phyloP scores from a whole-genome alignment of 441 rosid genomes.

The Kokia cookei region DNA sequence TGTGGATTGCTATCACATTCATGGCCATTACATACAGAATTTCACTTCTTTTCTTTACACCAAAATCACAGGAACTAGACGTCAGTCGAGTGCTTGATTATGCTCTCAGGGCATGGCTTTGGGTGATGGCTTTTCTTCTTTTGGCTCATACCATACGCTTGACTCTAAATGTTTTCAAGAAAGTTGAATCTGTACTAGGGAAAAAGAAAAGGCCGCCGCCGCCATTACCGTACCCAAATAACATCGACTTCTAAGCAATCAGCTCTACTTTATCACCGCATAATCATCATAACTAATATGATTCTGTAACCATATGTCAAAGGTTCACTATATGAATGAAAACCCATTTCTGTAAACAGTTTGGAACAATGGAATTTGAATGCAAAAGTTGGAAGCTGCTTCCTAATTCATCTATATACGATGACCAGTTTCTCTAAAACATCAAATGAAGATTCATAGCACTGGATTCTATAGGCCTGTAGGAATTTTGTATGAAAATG shows the following conservation, averaged over 20 bases:
- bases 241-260: background rate
- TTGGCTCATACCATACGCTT: background rate
- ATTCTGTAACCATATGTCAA: background rate
- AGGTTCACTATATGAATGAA: background rate
- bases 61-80: background rate
- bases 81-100: background rate
- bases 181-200: background rate
- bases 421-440: background rate
- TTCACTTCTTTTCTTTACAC: background rate
- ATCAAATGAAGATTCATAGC: background rate
- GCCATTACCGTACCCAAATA: background rate
- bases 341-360: too few species aligned
- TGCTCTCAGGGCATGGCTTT: background rate
- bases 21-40: background rate
- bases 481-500: background rate
- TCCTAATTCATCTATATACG: too few species aligned
- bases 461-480: background rate
- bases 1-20: slow-evolving; percentile 8
- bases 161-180: background rate
- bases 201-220: background rate
- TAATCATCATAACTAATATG: too few species aligned
- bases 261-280: too few species aligned
- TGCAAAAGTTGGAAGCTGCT: too few species aligned
- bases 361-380: too few species aligned
- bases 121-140: background rate